These are phyloP conservation scores for Silybum marianum DNA, from an alignment of 129 eudicot genomes.

Conservation along the genomic window DNA sequence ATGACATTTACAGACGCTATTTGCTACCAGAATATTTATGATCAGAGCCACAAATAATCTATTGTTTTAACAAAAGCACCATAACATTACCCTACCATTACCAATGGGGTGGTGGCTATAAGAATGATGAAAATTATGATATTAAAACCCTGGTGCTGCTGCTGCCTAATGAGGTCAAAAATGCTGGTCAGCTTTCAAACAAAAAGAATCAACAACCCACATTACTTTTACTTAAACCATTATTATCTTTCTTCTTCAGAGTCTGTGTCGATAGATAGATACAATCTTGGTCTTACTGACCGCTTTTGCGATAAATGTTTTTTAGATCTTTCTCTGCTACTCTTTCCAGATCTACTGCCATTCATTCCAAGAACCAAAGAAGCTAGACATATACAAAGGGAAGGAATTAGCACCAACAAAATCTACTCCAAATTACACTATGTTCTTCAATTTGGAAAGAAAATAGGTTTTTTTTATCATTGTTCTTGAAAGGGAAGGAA, in stretches of 20 bases:
- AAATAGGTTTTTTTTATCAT: no score
- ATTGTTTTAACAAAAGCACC: conserved; percentile 8
- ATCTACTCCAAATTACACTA: neutral
- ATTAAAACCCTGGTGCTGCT: conserved; percentile 17
- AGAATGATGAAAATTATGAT: neutral
- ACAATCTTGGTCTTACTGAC: conserved; percentile 72
- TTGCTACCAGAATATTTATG: conserved; percentile 20
- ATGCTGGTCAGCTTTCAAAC: conserved; percentile 24
- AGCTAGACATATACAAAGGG: conserved; percentile 44
- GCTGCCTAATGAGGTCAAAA: conserved; percentile 20
- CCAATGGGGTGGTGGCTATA: neutral
- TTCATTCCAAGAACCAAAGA: conserved; percentile 71
- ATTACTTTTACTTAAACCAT: neutral
- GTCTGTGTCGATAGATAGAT: conserved; percentile 77
- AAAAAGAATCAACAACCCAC: conserved; percentile 5
- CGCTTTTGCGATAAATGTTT: conserved; percentile 76
- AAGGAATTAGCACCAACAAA: conserved; percentile 19
- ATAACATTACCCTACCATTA: conserved; percentile 9
- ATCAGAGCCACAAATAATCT: conserved; percentile 10
- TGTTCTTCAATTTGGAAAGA: neutral
- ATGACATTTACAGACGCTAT: conserved; percentile 27
- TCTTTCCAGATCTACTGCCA: conserved; percentile 46
- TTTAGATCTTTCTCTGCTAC: conserved; percentile 64
- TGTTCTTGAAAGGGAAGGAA: neutral
- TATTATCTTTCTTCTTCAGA: conserved; percentile 59